Base-by-base conservation (phyloP, 2,329 filamentous ascomycete genomes). In the Madurella mycetomatis region DNA sequence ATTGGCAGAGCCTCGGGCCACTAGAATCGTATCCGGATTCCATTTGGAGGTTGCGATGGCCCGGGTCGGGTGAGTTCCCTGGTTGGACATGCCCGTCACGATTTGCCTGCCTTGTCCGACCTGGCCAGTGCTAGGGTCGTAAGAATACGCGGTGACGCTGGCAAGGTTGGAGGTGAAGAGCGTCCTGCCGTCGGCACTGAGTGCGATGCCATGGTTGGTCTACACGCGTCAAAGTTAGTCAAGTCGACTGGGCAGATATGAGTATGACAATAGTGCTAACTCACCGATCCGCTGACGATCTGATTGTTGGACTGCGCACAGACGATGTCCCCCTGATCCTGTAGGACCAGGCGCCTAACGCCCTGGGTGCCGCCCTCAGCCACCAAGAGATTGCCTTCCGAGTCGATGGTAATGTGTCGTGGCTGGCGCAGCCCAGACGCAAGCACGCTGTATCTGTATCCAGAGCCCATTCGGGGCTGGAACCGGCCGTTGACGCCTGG, bases 101-200 rank as follows among this genome's bases (percentile, higher is more conserved):
- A 84, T 57, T 5, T 70, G 71, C 53, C 68, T 69, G 37, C 69
- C 68, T 32, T 66, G 65, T 5, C 71, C 68, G 40, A 73, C 73
- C 2, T 73, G 75, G 17, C 70, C 70, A 11, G 69, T 65, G 2
- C 63, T 57, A 12, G 74, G 65, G 63, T 81, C 70, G 59, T 84
- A 84, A 41, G 68, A 64, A 76, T 79, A 83, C 4, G 74, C 68
- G 59, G 72, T 80, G 9, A 78, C 75, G 40, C 66, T 70, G 41
- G 72, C 70, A 3, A 71, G 57, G 25, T 71, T 75, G 5, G 78
- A 81, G 2, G 47, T 62, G 43, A 65, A 69, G 43, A 70, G 47
- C 9, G 63, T 69, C 41, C 60, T 66, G 47, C 66, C 67, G 54
- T 69, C 66, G 1, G 58, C 59, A 13, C 63, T 66, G 17, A 70